Base-by-base conservation (phyloP, 2,329 filamentous ascomycete genomes). In the Aspergillus puulaauensis region DNA sequence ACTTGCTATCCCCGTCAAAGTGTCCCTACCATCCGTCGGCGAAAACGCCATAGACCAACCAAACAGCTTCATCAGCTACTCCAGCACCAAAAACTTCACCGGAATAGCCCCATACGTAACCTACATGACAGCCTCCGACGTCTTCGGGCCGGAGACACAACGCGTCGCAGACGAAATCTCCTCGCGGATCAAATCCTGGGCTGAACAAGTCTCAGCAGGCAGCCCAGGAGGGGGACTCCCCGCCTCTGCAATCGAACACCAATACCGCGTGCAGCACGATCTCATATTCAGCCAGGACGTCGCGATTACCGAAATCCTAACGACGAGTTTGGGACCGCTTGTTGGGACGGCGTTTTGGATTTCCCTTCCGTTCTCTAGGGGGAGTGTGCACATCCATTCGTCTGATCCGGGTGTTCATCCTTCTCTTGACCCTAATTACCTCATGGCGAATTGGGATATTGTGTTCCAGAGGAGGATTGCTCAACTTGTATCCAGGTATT, bases 11-110 rank as follows among this genome's bases (percentile, higher is more conserved):
- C 43, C 65, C 5, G 57, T 68, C 9, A 64, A 66, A 27, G 50
- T 73, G 50, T 55, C 68, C 39, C 61, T 73, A 2, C 64, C 75
- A 8, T 75, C 73, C 15, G 78, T 83, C 8, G 80, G 80, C 17
- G 76, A 78, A 44, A 81, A 82, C 60, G 70, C 81, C 50, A 80
- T 82, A 59, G 79, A 82, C 54, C 78, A 79, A 41, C 68, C 68
- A 27, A 70, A 70, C 58, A 69, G 48, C n/a, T 52, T 52, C 0
- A 64, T 57, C 41, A 15, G 23, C n/a, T 55, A 50, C 27, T 27
- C 53, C 17, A 50, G 24, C 12, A 56, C 24, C 24, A 6, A 8
- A 12, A 50, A 12, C 7, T 50, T 45, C 37, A 44, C 24, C 5
- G 53, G 53, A 9, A 24, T 35, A 2, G 46, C 27, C 27, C 53